These are phyloP conservation scores for Albugo candida DNA, from an alignment of 352 stramenopile species.

Conservation along the genomic window DNA sequence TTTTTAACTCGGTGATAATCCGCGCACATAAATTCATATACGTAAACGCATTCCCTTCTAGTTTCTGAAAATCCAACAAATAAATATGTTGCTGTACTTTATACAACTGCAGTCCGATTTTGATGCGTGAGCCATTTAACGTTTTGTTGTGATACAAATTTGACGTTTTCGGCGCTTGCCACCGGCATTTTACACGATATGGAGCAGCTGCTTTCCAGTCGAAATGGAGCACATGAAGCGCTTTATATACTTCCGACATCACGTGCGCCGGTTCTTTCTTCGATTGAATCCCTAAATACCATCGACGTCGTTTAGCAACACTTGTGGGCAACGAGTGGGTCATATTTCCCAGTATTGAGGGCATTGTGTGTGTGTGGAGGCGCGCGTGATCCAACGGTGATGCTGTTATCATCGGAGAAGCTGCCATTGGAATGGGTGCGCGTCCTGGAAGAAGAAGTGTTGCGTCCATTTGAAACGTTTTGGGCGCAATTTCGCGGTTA, in stretches of 20 bases:
- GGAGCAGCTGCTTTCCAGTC: conserved; percentile 93
- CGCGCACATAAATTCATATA: conserved; percentile 99
- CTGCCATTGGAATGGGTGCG: conserved; percentile 60
- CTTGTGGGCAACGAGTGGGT: conserved; percentile 8
- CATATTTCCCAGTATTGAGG: background rate
- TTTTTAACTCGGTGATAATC: conserved; percentile 99
- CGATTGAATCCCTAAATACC: conserved; percentile 98
- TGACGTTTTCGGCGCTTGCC: conserved; percentile 45
- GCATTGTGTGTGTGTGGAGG: background rate
- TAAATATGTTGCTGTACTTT: conserved; percentile 98
- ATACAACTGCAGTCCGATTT: conserved; percentile 93
- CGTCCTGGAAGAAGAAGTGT: conserved; percentile 13
- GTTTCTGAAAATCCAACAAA: conserved; percentile 94
- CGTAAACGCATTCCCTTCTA: conserved; percentile 93
- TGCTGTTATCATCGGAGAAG: conserved; percentile 50
- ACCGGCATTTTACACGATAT: conserved; percentile 95
- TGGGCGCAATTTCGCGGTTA: conserved; percentile 44
- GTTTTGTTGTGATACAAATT: conserved; percentile 8
- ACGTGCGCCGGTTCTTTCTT: conserved; percentile 98
- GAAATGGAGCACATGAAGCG: conserved; percentile 90
- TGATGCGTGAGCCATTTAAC: conserved; percentile 43
- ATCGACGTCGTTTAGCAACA: conserved; percentile 67
- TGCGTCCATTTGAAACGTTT: conserved; percentile 27
- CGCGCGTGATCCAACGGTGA: conserved; percentile 5
- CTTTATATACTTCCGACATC: conserved; percentile 99